Evolutionary conservation across 345 rosid genomes (phyloP).

Genomic region (Euphorbia peplus): DNA sequence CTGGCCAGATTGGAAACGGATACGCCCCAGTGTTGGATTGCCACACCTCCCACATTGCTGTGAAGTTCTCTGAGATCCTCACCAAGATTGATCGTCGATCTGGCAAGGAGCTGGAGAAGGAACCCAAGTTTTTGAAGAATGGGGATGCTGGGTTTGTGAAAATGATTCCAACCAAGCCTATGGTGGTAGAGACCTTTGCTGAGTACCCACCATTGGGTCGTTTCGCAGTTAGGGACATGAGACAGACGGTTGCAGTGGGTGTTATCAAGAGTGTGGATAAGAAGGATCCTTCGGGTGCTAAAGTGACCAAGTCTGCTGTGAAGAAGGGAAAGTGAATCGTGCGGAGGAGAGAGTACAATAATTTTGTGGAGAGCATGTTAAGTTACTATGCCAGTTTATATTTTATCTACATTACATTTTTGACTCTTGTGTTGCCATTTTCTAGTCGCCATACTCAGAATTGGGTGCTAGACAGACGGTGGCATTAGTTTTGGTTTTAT

Average conservation of each 20-base stretch:
- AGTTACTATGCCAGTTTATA: not conserved
- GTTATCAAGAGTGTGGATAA: constrained; percentile 25
- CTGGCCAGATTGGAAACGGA: constrained; percentile 58
- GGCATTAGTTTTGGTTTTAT: constrained; percentile 1
- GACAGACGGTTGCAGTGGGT: constrained; percentile 26
- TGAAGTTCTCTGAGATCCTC: constrained; percentile 55
- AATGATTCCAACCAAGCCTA: constrained; percentile 21
- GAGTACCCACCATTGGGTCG: constrained; percentile 24
- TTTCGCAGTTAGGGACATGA: constrained; percentile 27
- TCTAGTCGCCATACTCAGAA: constrained; percentile 13
- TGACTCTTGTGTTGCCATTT: not conserved
- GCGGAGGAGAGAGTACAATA: not conserved
- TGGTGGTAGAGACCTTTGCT: constrained; percentile 25
- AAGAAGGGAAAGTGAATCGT: constrained; percentile 24
- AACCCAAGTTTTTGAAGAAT: constrained; percentile 62
- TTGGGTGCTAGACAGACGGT: constrained; percentile 23
- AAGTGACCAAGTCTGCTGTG: constrained; percentile 25
- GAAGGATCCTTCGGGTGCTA: constrained; percentile 24
- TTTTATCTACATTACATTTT: not conserved
- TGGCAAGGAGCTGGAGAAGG: constrained; percentile 74
- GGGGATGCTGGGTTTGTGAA: constrained; percentile 44
- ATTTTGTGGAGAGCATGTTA: not conserved
- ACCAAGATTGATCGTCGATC: constrained; percentile 74
- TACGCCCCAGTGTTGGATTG: constrained; percentile 55
- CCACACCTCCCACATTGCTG: constrained; percentile 61